Evolutionary conservation across 2,329 filamentous ascomycete genomes (phyloP).

Genomic region (Mycosphaerella arachidis): DNA sequence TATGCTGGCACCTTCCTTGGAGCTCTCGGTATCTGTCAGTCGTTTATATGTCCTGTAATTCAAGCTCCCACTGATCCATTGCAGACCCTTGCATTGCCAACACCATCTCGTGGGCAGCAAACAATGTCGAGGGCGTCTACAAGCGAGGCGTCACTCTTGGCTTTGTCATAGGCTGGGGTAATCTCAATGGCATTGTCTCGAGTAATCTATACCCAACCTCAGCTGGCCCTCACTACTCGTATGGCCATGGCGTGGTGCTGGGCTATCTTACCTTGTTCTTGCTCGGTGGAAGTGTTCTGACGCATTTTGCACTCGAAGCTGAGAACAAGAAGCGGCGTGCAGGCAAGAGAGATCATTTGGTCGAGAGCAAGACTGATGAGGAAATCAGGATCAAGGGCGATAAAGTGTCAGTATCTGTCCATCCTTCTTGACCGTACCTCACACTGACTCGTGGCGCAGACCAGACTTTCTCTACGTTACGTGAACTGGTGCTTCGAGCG

Average conservation of each 20-base stretch:
- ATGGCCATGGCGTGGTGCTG: conserved; percentile 71
- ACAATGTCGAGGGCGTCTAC: conserved; percentile 86
- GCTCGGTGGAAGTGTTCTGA: conserved; percentile 64
- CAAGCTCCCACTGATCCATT: neutral
- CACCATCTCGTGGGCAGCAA: conserved; percentile 81
- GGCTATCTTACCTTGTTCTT: conserved; percentile 68
- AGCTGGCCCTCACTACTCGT: conserved; percentile 49
- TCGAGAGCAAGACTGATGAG: conserved; percentile 13
- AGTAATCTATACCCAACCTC: conserved; percentile 69
- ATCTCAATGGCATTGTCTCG: conserved; percentile 75
- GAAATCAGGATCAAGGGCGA: conserved; percentile 13
- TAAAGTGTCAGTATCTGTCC: conserved; percentile 1
- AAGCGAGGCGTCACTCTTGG: conserved; percentile 85
- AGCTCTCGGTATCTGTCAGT: conserved; percentile 86
- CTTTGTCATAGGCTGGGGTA: conserved; percentile 86
- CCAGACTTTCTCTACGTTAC: conserved; percentile 13
- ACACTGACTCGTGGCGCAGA: neutral
- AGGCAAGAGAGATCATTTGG: conserved; percentile 57
- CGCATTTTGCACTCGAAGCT: conserved; percentile 56
- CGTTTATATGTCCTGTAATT: conserved; percentile 32
- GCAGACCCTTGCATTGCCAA: conserved; percentile 53
- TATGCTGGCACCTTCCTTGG: conserved; percentile 83
- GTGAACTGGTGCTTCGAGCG: neutral
- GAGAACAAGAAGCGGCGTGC: conserved; percentile 67
- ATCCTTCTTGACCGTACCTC: neutral